Conservation (phyloP, 169 alveolate species). For the Plasmodium reichenowi region DNA sequence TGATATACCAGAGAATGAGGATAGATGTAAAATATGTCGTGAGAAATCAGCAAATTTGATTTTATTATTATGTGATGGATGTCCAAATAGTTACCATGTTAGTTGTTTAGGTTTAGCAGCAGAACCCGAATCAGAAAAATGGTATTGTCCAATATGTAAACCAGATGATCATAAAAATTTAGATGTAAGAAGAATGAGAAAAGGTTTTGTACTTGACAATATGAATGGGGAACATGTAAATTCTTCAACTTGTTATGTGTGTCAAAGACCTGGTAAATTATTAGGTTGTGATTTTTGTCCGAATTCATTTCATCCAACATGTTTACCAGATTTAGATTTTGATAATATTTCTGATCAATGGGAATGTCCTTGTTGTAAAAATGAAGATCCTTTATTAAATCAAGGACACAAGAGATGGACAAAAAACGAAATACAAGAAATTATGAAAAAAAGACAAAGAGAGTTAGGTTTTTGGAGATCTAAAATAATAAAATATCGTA, state of each 20-base stretch:
- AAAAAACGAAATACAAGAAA: conserved; percentile 87
- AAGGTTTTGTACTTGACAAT: conserved; percentile 80
- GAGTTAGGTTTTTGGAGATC: conserved; percentile 86
- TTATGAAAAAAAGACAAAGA: conserved; percentile 86
- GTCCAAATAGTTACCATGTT: conserved; percentile 92
- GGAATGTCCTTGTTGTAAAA: conserved; percentile 93
- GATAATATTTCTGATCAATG: conserved; percentile 91
- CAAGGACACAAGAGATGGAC: conserved; percentile 93
- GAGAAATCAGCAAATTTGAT: conserved; percentile 85
- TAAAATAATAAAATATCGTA: conserved; percentile 86
- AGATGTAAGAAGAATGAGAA: conserved; percentile 84
- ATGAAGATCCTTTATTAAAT: conserved; percentile 91
- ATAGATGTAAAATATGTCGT: conserved; percentile 88
- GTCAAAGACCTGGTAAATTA: conserved; percentile 91
- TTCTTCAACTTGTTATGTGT: conserved; percentile 91
- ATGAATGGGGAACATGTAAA: conserved; percentile 88
- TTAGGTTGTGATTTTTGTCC: conserved; percentile 93
- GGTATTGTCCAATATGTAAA: conserved; percentile 92
- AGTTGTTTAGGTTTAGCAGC: conserved; percentile 89
- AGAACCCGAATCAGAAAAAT: conserved; percentile 90
- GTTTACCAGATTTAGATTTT: conserved; percentile 88
- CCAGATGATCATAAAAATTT: conserved; percentile 89
- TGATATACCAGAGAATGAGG: conserved; percentile 86
- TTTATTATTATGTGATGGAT: conserved; percentile 92
- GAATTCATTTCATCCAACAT: conserved; percentile 92